Conservation (phyloP, 1,284 basidiomycete species). For the Irpex lacteus region DNA sequence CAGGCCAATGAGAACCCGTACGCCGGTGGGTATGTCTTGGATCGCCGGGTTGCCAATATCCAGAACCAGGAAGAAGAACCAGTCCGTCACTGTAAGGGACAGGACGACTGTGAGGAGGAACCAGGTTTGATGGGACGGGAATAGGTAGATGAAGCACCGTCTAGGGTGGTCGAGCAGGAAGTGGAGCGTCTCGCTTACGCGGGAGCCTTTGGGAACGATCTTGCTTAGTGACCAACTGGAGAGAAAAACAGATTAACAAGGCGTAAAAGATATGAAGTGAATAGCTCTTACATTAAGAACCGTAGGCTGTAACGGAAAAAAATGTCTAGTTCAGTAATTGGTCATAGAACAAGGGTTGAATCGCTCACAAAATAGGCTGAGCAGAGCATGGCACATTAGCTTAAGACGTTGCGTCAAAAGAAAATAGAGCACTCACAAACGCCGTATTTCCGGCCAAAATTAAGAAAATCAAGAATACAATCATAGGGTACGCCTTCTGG, state of each 20-base stretch:
- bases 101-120: constrained; percentile 74
- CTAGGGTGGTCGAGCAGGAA: constrained; percentile 97
- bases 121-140: constrained; percentile 96
- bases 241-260: constrained; percentile 3
- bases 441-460: constrained; percentile 91
- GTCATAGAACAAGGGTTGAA: neutral
- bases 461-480: constrained; percentile 64
- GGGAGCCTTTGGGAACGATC: constrained; percentile 56
- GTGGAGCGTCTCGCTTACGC: constrained; percentile 76
- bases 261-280: neutral
- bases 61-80: constrained; percentile 87
- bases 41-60: constrained; percentile 84
- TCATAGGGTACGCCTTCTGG: constrained; percentile 81
- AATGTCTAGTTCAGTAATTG: neutral
- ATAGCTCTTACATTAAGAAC: constrained; percentile 53
- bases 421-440: constrained; percentile 59
- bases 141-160: constrained; percentile 92
- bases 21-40: constrained; percentile 67
- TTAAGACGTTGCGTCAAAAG: constrained; percentile 1
- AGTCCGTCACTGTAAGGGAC: constrained; percentile 65
- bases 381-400: constrained; percentile 11
- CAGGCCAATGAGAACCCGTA: constrained; percentile 62
- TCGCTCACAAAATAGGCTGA: constrained; percentile 71
- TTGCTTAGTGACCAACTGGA: constrained; percentile 75
- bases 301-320: constrained; percentile 43